Evolutionary conservation across 2,329 filamentous ascomycete genomes (phyloP), one percentile per base, ranked within the genome.

Genomic region (Fusarium solani-melongenae): DNA sequence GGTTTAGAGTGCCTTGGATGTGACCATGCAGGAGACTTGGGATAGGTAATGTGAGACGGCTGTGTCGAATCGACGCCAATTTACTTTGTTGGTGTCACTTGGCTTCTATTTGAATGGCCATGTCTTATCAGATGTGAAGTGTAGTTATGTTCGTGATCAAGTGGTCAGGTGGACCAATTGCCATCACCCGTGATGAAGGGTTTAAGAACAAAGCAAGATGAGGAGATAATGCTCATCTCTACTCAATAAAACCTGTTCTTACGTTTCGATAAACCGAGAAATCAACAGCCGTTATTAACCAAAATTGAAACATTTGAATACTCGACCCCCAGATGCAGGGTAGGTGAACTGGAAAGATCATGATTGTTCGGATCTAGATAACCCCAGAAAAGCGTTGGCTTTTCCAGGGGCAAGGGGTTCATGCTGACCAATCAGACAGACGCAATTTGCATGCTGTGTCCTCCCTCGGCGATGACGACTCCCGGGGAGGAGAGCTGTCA

Each of bases 361-460:
- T 55, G 46, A 41, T 29, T 15, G 12, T 33, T 46, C 44, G 41
- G 46, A 62, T 62, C 60, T 27, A 55, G 60, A 55, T 62, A 31
- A 17, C 57, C 58, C 39, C 27, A 67, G 62, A 57, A 59, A 73
- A 46, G 61, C 24, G 14, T 24, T 24, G 22, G 11, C 12, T 55
- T 29, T 29, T 22, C 33, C 22, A 36, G 55, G 41, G 27, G 14
- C n/a, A 11, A 31, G 29, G 58, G 29, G 12, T 24, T 24, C 14
- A 46, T 14, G 56, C 58, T 68, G 72, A 46, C 72, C 72, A 74
- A 74, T 74, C 27, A 62, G 49, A 15, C 36, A 29, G 12, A 29
- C 33, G 60, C 53, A 68, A 75, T 74, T 69, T 73, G 56, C 61
- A 60, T 70, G 59, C 34, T 73, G 57, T 65, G 15, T 69, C 55